A percentile compares a stretch with the other conserved stretches of the same genome.
These are phyloP conservation scores for Plantago major DNA, from an alignment of 257 asterid species.

Conservation along the genomic window DNA sequence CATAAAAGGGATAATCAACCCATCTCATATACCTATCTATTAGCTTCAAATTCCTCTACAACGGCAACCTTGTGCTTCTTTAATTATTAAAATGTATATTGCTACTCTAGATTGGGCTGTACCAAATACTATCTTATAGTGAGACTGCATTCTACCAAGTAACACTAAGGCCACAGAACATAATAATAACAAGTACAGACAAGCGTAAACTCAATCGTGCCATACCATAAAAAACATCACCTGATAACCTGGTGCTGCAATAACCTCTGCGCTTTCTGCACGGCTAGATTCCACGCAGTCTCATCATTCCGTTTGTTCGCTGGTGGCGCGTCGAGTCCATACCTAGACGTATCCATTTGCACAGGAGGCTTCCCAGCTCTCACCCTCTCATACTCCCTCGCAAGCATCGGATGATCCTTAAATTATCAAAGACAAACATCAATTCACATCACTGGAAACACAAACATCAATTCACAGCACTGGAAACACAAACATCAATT, in stretches of 20 bases:
- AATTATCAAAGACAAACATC: background rate
- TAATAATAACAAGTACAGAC: too few relatives aligned
- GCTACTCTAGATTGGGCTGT: too few relatives aligned
- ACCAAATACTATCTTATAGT: too few relatives aligned
- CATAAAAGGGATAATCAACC: too few relatives aligned
- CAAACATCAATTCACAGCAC: background rate
- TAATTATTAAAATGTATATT: too few relatives aligned
- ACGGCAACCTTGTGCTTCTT: too few relatives aligned
- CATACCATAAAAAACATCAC: slow-evolving; percentile 31
- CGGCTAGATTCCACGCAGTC: slow-evolving; percentile 82
- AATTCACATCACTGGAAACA: background rate
- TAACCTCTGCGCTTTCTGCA: slow-evolving; percentile 84
- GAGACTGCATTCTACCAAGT: too few relatives aligned
- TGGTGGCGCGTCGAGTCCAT: slow-evolving; percentile 79
- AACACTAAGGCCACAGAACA: too few relatives aligned
- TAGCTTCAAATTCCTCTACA: too few relatives aligned
- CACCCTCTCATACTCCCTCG: slow-evolving; percentile 91
- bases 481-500: background rate
- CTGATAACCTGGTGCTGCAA: slow-evolving; percentile 96
- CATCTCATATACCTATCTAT: too few relatives aligned
- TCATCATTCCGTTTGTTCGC: slow-evolving; percentile 81
- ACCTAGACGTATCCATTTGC: slow-evolving; percentile 80
- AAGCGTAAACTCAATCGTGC: too few relatives aligned
- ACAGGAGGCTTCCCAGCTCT: slow-evolving; percentile 95
- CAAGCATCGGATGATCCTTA: slow-evolving; percentile 95